Evolutionary conservation across 768 basidiomycete species (phyloP).

Genomic region (Coprinopsis strossmayeri): DNA sequence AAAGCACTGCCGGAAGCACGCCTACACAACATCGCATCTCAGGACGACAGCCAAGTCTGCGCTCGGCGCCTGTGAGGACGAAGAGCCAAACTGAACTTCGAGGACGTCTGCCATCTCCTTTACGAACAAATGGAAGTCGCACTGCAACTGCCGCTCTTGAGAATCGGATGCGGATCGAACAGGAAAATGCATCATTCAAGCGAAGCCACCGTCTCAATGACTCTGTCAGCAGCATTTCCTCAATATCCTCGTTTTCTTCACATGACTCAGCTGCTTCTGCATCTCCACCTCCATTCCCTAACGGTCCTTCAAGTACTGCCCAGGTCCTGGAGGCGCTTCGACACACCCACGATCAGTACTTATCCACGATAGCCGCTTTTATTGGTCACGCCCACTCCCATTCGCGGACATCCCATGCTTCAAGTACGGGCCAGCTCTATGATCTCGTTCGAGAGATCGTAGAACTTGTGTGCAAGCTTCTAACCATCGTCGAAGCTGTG

Average conservation of each 20-base stretch:
- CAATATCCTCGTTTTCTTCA: conserved; percentile 65
- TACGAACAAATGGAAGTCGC: conserved; percentile 3
- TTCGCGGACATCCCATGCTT: conserved; percentile 83
- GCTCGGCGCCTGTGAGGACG: conserved; percentile 5
- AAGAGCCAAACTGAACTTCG: conserved; percentile 13
- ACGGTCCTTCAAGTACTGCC: conserved; percentile 60
- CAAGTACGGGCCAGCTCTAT: conserved; percentile 89
- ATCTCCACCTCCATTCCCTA: conserved; percentile 55
- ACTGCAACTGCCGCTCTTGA: not conserved
- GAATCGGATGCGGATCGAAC: conserved; percentile 2
- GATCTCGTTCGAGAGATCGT: conserved; percentile 94
- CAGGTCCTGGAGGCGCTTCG: conserved; percentile 75
- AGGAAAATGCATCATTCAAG: conserved; percentile 15
- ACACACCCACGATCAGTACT: conserved; percentile 81
- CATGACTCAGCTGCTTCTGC: conserved; percentile 42
- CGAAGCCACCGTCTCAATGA: conserved; percentile 36
- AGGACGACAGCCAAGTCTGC: conserved; percentile 15
- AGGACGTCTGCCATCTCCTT: conserved; percentile 7
- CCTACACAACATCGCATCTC: conserved; percentile 26
- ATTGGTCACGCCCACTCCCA: conserved; percentile 96
- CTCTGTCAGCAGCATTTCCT: conserved; percentile 69
- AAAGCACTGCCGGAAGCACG: conserved; percentile 21
- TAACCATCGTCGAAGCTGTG: conserved; percentile 88
- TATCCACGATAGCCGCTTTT: conserved; percentile 94
- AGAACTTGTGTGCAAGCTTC: conserved; percentile 85